phyloP scores from a whole-genome alignment of 176 grass and related monocot species.

The Hyparrhenia diplandra region DNA sequence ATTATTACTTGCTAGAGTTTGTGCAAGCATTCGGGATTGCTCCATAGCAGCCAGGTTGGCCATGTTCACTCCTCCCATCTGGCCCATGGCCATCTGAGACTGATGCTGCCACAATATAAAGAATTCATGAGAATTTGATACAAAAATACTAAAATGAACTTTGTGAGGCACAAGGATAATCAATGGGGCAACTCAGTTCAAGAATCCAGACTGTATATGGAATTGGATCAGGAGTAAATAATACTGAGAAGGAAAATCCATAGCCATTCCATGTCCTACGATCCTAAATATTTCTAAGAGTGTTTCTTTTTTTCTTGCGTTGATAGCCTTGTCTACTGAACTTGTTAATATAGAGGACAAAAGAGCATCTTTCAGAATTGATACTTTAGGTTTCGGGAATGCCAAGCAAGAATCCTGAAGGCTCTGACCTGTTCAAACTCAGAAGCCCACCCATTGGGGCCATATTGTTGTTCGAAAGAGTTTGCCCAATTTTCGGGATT shows the following conservation, averaged over 20 bases:
- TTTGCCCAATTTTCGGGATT: conserved; percentile 82
- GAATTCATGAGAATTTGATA: conserved; percentile 14
- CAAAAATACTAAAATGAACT: conserved; percentile 5
- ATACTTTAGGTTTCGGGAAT: conserved; percentile 1
- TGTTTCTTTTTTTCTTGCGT: too few relatives aligned
- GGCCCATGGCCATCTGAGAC: conserved; percentile 73
- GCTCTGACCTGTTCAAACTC: conserved; percentile 84
- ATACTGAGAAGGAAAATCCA: background rate
- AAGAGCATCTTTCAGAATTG: background rate
- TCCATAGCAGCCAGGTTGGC: conserved; percentile 77
- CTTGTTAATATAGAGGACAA: background rate
- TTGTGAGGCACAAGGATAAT: conserved; percentile 20
- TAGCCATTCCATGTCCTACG: background rate
- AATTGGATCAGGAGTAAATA: background rate
- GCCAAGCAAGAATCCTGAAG: conserved; percentile 8
- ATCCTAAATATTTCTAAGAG: conserved; percentile 1
- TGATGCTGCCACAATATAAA: conserved; percentile 57
- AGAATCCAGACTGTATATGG: background rate
- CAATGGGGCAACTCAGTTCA: background rate
- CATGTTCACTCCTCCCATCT: conserved; percentile 54
- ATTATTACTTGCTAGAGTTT: conserved; percentile 79
- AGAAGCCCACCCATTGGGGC: conserved; percentile 93
- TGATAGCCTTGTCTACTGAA: background rate
- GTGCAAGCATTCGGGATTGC: conserved; percentile 92
- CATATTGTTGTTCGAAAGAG: conserved; percentile 90